Conservation (phyloP, 1,139 yeast genomes). For the Tardiomyces blankii region DNA sequence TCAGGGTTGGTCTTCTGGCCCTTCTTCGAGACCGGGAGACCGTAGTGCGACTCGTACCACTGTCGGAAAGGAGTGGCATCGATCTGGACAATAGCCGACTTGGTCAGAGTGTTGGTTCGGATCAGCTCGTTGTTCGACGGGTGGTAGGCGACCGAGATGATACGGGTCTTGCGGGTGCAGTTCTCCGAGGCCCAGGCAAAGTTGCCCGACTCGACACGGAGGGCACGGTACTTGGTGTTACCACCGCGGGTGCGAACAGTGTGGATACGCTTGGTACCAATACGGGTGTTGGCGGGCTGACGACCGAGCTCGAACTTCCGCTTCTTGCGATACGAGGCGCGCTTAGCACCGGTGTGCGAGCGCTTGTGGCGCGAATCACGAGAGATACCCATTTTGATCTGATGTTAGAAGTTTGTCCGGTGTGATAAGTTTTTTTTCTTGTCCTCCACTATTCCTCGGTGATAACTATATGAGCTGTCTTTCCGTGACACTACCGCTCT, state of each 20-base stretch:
- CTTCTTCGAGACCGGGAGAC: slow-evolving; percentile 87
- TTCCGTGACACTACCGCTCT: no score
- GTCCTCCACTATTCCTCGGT: no score
- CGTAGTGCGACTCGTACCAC: slow-evolving; percentile 99
- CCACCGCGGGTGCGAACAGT: slow-evolving; percentile 99
- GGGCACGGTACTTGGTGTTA: slow-evolving; percentile 99
- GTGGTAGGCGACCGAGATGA: slow-evolving; percentile 95
- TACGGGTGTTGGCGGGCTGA: slow-evolving; percentile 99
- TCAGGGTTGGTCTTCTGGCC: slow-evolving; percentile 14
- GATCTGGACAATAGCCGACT: slow-evolving; percentile 97
- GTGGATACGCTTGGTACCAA: slow-evolving; percentile 98
- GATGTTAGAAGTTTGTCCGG: not conserved
- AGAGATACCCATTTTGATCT: slow-evolving; percentile 85
- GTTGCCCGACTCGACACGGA: slow-evolving; percentile 99
- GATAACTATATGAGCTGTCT: no score
- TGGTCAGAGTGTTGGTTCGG: slow-evolving; percentile 99
- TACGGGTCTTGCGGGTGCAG: slow-evolving; percentile 97
- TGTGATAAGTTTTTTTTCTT: no score
- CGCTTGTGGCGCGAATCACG: slow-evolving; percentile 99
- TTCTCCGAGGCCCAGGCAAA: slow-evolving; percentile 99
- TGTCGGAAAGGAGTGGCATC: slow-evolving; percentile 99
- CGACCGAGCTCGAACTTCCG: slow-evolving; percentile 99
- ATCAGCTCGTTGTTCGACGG: slow-evolving; percentile 99
- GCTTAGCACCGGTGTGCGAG: slow-evolving; percentile 99
- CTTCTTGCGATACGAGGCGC: slow-evolving; percentile 99